Percentiles rank a stretch among this genome's conserved stretches.
Conservation (phyloP, 1,284 basidiomycete species). For the Trametes sp. region DNA sequence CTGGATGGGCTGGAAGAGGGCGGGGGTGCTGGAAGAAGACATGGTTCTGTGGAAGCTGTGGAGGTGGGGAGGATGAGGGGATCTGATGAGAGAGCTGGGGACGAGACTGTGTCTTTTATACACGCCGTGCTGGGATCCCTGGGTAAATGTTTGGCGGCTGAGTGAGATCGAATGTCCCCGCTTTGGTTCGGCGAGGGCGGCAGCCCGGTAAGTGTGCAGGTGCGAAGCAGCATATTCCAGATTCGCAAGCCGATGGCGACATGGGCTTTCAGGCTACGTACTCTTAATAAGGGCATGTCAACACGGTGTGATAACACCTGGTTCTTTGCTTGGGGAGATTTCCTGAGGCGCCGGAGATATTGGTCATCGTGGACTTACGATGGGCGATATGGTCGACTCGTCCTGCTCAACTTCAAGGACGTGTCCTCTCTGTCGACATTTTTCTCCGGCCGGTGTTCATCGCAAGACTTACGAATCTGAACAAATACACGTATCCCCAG, state of each 20-base stretch:
- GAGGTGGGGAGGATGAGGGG: neutral
- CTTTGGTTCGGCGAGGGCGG: neutral
- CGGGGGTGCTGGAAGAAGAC: conserved; percentile 33
- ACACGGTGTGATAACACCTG: neutral
- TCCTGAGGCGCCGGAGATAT: neutral
- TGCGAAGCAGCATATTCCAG: neutral
- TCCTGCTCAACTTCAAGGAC: too few species aligned
- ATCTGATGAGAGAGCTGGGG: neutral
- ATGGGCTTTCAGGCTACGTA: neutral
- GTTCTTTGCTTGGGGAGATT: too few species aligned
- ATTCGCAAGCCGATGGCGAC: conserved; percentile 5
- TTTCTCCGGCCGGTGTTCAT: too few species aligned
- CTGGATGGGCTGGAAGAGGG: conserved; percentile 54
- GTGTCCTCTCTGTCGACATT: too few species aligned
- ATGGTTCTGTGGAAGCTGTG: conserved; percentile 11
- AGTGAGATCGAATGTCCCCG: neutral
- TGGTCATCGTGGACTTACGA: neutral
- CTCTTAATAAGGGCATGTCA: neutral
- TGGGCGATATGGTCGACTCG: neutral
- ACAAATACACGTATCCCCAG: too few species aligned
- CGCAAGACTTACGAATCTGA: too few species aligned
- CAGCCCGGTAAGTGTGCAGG: neutral
- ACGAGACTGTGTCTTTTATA: conserved; percentile 1
- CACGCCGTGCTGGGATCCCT: neutral
- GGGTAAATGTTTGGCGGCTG: neutral